Evolutionary conservation across 169 alveolate genomes (phyloP), one percentile per base, ranked within the genome.

Genomic region (Babesia ovis): DNA sequence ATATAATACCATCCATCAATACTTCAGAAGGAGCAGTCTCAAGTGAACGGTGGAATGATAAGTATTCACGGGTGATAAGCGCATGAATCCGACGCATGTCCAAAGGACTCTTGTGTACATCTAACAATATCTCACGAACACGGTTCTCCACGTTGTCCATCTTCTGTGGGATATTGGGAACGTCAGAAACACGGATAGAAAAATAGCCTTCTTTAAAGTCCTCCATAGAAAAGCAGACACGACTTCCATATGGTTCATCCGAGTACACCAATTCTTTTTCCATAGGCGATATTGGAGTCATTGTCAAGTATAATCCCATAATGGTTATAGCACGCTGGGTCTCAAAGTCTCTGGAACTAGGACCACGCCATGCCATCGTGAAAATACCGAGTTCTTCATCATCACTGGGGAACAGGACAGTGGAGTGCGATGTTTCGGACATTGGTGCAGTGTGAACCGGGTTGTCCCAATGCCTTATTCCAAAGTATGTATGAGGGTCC

Each of bases 341-440:
- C 67, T 87, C 80, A 45, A 72, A 79, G 16, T 83, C 85, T 0
- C 56, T 20, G 91, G 91, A 87, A 3, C 29, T 22, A 12, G 91
- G 90, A 6, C 93, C 93, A 54, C 93, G 77, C 93, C 93, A 87
- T 11, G 89, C 81, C 43, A 87, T 45, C 18, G 79, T 79, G 42
- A 74, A 75, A 20, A 60, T 71, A 0, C 93, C 93, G 48, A 56
- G 56, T 42, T 87, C 85, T 67, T 84, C 85, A 37, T 84, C 86
- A 31, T 87, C 90, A 31, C 88, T 72, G 22, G 93, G 93, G 54
- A 80, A 87, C 31, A 42, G 53, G 20, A 80, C 75, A n/a, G 85
- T 74, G 14, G 62, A 34, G 12, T 50, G 41, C 20, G 56, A 12
- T 0, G 85, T 61, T 20, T 73, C 68, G 18, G 3, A 29, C 55